phyloP scores from a whole-genome alignment of 2,329 filamentous ascomycete species.

The Karstenula rhodostoma region DNA sequence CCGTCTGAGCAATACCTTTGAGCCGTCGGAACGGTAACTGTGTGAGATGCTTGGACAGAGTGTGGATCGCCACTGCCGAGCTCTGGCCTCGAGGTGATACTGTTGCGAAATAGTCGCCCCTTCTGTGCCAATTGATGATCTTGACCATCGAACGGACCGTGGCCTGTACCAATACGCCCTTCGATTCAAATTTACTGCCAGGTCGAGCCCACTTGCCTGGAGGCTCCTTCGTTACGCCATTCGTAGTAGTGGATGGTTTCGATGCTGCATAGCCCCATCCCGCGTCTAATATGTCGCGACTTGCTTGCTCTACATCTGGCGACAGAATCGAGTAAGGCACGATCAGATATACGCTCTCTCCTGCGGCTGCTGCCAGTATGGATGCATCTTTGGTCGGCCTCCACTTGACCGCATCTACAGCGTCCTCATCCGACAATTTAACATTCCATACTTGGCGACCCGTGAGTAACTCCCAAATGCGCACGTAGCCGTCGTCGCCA shows the following conservation, averaged over 20 bases:
- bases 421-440: slow-evolving; percentile 76
- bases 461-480: slow-evolving; percentile 87
- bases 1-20: slow-evolving; percentile 81
- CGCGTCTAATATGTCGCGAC: slow-evolving; percentile 79
- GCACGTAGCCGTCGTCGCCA: slow-evolving; percentile 90
- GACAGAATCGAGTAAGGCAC: slow-evolving; percentile 72
- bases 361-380: slow-evolving; percentile 82
- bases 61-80: slow-evolving; percentile 91
- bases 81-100: slow-evolving; percentile 82
- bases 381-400: slow-evolving; percentile 81
- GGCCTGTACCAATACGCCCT: slow-evolving; percentile 80
- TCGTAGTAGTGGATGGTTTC: slow-evolving; percentile 60
- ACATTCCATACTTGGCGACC: slow-evolving; percentile 88
- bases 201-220: slow-evolving; percentile 86
- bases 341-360: slow-evolving; percentile 85
- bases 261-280: slow-evolving; percentile 94
- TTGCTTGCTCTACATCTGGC: slow-evolving; percentile 76
- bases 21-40: slow-evolving; percentile 89
- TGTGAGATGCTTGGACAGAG: slow-evolving; percentile 90
- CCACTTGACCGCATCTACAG: slow-evolving; percentile 90
- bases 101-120: slow-evolving; percentile 92
- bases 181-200: slow-evolving; percentile 73
- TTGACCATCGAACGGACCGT: slow-evolving; percentile 84
- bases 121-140: slow-evolving; percentile 90
- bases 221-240: slow-evolving; percentile 72